A percentile compares a stretch with the other conserved stretches of the same genome.
These are phyloP conservation scores for Trypanosoma brucei DNA, from an alignment of 208 protist genomes.

Conservation along the genomic window DNA sequence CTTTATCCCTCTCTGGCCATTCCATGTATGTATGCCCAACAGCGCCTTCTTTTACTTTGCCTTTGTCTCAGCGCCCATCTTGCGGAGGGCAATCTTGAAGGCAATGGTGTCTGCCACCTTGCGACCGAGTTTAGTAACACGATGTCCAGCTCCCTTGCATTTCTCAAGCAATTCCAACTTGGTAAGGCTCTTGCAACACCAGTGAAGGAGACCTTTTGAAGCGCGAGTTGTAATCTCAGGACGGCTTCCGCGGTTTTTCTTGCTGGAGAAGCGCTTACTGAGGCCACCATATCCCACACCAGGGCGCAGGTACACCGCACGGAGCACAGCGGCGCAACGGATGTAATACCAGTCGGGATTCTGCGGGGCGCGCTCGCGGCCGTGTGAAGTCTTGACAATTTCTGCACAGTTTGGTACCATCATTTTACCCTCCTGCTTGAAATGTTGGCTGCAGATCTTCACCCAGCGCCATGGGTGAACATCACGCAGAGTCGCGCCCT, in stretches of 20 bases:
- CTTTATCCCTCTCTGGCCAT: no score
- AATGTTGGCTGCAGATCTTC: constrained; percentile 90
- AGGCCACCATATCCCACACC: constrained; percentile 92
- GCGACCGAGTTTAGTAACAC: constrained; percentile 91
- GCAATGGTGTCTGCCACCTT: constrained; percentile 95
- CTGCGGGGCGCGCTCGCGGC: constrained; percentile 95
- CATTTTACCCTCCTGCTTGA: constrained; percentile 94
- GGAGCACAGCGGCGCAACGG: constrained; percentile 94
- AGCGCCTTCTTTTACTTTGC: constrained; percentile 1
- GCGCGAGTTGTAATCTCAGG: constrained; percentile 86
- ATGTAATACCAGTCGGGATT: constrained; percentile 99
- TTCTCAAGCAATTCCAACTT: constrained; percentile 90
- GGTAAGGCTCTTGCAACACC: constrained; percentile 93
- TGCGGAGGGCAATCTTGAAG: constrained; percentile 65
- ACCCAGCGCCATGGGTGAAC: constrained; percentile 95
- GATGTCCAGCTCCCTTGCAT: constrained; percentile 78
- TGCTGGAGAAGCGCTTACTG: constrained; percentile 92
- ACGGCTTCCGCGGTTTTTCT: constrained; percentile 86
- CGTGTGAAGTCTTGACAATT: constrained; percentile 94
- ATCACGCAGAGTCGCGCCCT: constrained; percentile 92
- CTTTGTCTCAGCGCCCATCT: constrained; percentile 7
- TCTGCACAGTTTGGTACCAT: constrained; percentile 95
- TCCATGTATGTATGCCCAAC: background rate
- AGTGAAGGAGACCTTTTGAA: constrained; percentile 89
- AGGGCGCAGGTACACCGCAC: constrained; percentile 95